Conservation (phyloP, 2,329 filamentous ascomycete species). For the Macrophomina pseudophaseolina region DNA sequence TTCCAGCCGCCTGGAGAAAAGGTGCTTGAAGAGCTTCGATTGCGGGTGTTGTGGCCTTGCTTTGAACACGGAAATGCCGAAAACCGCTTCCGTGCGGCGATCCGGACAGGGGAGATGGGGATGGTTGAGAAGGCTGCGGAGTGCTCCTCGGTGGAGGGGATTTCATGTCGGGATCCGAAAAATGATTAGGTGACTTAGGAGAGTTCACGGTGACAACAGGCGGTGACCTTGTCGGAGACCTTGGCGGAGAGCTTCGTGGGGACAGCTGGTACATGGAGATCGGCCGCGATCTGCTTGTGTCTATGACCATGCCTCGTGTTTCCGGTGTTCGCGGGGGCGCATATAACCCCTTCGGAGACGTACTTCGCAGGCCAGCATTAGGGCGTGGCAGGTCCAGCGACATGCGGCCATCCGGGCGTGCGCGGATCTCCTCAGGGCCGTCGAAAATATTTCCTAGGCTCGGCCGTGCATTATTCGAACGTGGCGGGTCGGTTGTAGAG, state of each 20-base stretch:
- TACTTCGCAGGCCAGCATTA: constrained; percentile 27
- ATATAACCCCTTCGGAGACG: constrained; percentile 21
- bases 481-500: constrained; percentile 30
- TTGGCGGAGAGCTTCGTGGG: constrained; percentile 40
- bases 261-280: constrained; percentile 56
- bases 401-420: constrained; percentile 41
- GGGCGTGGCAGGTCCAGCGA: constrained; percentile 50
- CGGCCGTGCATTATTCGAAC: constrained; percentile 35
- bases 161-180: constrained; percentile 36
- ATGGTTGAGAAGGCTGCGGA: constrained; percentile 32
- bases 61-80: constrained; percentile 45
- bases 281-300: constrained; percentile 46
- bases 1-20: constrained; percentile 36
- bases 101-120: constrained; percentile 29
- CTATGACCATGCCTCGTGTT: constrained; percentile 28
- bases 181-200: constrained; percentile 70
- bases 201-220: constrained; percentile 73
- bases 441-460: constrained; percentile 40
- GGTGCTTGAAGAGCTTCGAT: constrained; percentile 46
- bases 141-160: constrained; percentile 41
- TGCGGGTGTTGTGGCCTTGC: constrained; percentile 48
- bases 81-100: constrained; percentile 32
- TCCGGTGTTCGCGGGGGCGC: constrained; percentile 27
- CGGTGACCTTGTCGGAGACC: constrained; percentile 58
- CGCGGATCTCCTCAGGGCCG: constrained; percentile 36